phyloP scores from a whole-genome alignment of 1,284 basidiomycete genomes.

The Malassezia yamatoensis region DNA sequence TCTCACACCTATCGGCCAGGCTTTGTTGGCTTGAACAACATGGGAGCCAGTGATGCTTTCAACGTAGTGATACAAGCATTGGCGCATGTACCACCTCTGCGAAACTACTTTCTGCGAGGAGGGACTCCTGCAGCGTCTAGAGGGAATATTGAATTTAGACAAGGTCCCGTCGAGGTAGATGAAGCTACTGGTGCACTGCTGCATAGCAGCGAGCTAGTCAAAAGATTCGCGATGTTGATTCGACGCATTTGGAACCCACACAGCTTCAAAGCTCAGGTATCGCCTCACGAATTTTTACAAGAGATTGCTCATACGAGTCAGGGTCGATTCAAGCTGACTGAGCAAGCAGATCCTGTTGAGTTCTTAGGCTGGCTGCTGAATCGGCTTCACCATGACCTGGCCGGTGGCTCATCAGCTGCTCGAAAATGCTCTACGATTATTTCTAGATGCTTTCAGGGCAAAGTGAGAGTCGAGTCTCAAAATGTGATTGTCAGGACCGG shows the following conservation, averaged over 20 bases:
- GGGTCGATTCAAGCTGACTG: conserved; percentile 80
- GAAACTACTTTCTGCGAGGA: conserved; percentile 57
- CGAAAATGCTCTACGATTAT: conserved; percentile 55
- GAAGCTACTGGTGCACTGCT: conserved; percentile 8
- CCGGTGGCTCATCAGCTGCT: conserved; percentile 52
- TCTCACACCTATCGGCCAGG: conserved; percentile 78
- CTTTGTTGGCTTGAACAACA: conserved; percentile 92
- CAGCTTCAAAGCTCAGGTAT: conserved; percentile 83
- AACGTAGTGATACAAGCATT: conserved; percentile 92
- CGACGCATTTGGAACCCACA: conserved; percentile 80
- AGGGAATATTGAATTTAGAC: not conserved
- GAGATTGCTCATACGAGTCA: conserved; percentile 78
- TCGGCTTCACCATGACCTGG: conserved; percentile 78
- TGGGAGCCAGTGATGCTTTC: conserved; percentile 92
- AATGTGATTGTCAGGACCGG: conserved; percentile 58
- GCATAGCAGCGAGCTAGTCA: conserved; percentile 62
- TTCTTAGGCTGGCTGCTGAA: conserved; percentile 95
- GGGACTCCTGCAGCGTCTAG: not conserved
- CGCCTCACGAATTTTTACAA: conserved; percentile 94
- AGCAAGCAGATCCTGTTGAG: conserved; percentile 90
- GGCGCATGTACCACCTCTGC: conserved; percentile 76
- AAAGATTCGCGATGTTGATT: conserved; percentile 64
- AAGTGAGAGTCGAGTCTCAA: conserved; percentile 83
- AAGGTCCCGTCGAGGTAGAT: not conserved
- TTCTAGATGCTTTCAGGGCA: conserved; percentile 85